Evolutionary conservation across 176 grass and related monocot genomes (phyloP).

Genomic region (Triticum aestivum): IWGSC_CS_RefSeq_v2.1 NC_057798.1:753177087-753177586

Average conservation of each 20-base stretch:
- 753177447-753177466: background rate
- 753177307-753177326: slow-evolving; percentile 41
- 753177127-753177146: background rate
- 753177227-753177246: slow-evolving; percentile 37
- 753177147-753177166: slow-evolving; percentile 18
- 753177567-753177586: too few species aligned
- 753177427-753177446: background rate
- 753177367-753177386: slow-evolving; percentile 47
- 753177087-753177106: too few species aligned
- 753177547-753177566: too few species aligned
- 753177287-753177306: slow-evolving; percentile 32
- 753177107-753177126: too few species aligned
- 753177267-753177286: background rate
- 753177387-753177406: slow-evolving; percentile 39
- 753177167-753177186: slow-evolving; percentile 28
- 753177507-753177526: background rate
- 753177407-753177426: slow-evolving; percentile 28
- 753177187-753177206: slow-evolving; percentile 32
- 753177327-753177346: slow-evolving; percentile 19
- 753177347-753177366: slow-evolving; percentile 16
- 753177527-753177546: too few species aligned
- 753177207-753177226: slow-evolving; percentile 47
- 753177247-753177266: slow-evolving; percentile 10
- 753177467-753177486: slow-evolving; percentile 16
- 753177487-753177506: slow-evolving; percentile 34